phyloP scores from a whole-genome alignment of 192 early-diverging fungal species.

The Diversispora eburnea region DNA sequence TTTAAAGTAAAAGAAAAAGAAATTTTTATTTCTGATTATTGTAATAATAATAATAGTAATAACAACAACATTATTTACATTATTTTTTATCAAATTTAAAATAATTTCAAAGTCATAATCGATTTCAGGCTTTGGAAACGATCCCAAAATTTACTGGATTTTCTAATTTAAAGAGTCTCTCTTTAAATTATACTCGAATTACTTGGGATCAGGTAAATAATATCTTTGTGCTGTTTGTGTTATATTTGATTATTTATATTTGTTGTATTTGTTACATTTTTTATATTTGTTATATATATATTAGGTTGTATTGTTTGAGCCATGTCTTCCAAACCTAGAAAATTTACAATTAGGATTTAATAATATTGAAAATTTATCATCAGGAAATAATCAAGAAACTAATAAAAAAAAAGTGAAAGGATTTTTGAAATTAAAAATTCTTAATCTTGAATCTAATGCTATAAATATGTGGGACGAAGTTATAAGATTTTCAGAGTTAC shows the following conservation, averaged over 20 bases:
- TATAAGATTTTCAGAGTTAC: slow-evolving; percentile 35
- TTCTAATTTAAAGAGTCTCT: slow-evolving; percentile 31
- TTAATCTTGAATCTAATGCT: slow-evolving; percentile 50
- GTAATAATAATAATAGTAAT: not conserved
- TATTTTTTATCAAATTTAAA: no score
- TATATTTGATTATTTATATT: slow-evolving; percentile 20
- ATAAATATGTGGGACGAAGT: slow-evolving; percentile 46
- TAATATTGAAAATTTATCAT: slow-evolving; percentile 25
- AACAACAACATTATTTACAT: no score
- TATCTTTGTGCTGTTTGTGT: no score
- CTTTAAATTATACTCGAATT: slow-evolving; percentile 34
- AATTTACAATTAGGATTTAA: slow-evolving; percentile 55
- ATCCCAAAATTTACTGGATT: slow-evolving; percentile 28
- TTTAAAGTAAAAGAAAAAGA: slow-evolving; percentile 39
- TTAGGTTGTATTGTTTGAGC: slow-evolving; percentile 42
- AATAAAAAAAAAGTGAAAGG: slow-evolving; percentile 30
- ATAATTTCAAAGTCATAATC: slow-evolving; percentile 26
- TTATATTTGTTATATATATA: not conserved
- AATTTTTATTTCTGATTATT: slow-evolving; percentile 12
- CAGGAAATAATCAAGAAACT: not conserved
- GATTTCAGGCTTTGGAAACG: slow-evolving; percentile 24
- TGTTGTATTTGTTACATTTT: not conserved
- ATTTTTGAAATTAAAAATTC: slow-evolving; percentile 42
- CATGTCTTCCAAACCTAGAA: slow-evolving; percentile 41
- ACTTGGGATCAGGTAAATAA: slow-evolving; percentile 35